Base-by-base conservation (phyloP, 2,329 filamentous ascomycete species). In the Paraphaeosphaeria minitans region DNA sequence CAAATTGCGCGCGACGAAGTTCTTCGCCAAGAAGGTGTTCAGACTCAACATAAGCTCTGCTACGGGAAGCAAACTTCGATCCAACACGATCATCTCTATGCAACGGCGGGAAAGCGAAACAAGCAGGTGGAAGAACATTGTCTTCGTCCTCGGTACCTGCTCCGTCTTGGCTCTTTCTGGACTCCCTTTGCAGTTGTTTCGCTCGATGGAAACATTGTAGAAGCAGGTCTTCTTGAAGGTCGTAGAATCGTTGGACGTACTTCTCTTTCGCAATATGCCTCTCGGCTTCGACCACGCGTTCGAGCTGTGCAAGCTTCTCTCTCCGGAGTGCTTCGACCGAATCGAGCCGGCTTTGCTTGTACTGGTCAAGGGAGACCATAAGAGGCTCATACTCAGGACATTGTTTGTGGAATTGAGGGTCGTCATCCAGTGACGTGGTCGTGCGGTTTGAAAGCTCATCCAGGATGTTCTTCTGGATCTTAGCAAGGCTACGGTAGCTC, bases 401-500 rank as follows among this genome's bases (percentile, higher is more conserved):
- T 62, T 83, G 74, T 68, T 84, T 81, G 75, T 87, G 80, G 47
- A 78, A 80, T 9, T 83, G 75, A 8, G 83, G 80, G 53, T 86
- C 81, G 50, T 82, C 78, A 61, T 86, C 79, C 58, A 90, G 76
- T 58, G 83, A 81, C 50, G 86, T 84, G 58, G 89, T 76, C 53
- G 80, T 83, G 35, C 86, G 82, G 54, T 86, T 84, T 19, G 87
- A 87, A 21, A 92, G 80, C 69, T 90, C 87, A 58, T 87, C 85
- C 14, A 90, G 79, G 10, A 87, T 82, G 16, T 85, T 84, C 73
- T 89, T 90, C 66, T 90, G 76, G 31, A 84, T 81, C 65, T 85
- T 83, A 58, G 86, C 83, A 53, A 91, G 83, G 58, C 83, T 79
- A n/a, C 85, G 82, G 74, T 86, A 91, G 24, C 82, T 81, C 56